phyloP scores from a whole-genome alignment of 768 basidiomycete species.

The Gloeopeniophorella convolvens region DNA sequence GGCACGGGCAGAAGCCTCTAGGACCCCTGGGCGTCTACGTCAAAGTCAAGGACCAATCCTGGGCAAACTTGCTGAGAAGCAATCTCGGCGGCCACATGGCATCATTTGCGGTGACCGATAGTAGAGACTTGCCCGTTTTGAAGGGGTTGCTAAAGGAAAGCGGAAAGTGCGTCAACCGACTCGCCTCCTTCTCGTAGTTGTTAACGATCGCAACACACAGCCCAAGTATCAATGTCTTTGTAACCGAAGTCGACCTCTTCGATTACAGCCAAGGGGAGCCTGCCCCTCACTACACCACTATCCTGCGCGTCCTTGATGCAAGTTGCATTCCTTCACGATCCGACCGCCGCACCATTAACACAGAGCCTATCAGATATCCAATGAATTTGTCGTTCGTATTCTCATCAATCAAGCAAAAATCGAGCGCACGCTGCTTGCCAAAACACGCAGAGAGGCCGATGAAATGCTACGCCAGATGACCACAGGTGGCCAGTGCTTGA shows the following conservation, averaged over 20 bases:
- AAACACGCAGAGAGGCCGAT: constrained; percentile 59
- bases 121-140: constrained; percentile 52
- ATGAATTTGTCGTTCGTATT: constrained; percentile 70
- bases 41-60: constrained; percentile 61
- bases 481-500: constrained; percentile 55
- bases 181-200: not conserved
- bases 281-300: constrained; percentile 52
- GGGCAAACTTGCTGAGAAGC: constrained; percentile 58
- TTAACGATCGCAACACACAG: constrained; percentile 32
- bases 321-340: constrained; percentile 20
- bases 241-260: constrained; percentile 69
- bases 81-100: constrained; percentile 54
- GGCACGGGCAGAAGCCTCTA: constrained; percentile 61
- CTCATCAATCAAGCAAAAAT: constrained; percentile 70
- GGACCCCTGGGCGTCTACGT: constrained; percentile 81
- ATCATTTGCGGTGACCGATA: constrained; percentile 70
- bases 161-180: constrained; percentile 51
- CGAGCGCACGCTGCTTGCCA: constrained; percentile 65
- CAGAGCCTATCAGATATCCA: constrained; percentile 48
- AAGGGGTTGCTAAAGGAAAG: constrained; percentile 46
- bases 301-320: constrained; percentile 79
- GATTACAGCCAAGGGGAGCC: constrained; percentile 76
- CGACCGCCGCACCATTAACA: not conserved
- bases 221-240: constrained; percentile 45
- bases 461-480: constrained; percentile 36